Percentiles rank a stretch among this genome's conserved stretches.
phyloP scores from a whole-genome alignment of 2,329 filamentous ascomycete species.

The Kalaharituber pfeilii region DNA sequence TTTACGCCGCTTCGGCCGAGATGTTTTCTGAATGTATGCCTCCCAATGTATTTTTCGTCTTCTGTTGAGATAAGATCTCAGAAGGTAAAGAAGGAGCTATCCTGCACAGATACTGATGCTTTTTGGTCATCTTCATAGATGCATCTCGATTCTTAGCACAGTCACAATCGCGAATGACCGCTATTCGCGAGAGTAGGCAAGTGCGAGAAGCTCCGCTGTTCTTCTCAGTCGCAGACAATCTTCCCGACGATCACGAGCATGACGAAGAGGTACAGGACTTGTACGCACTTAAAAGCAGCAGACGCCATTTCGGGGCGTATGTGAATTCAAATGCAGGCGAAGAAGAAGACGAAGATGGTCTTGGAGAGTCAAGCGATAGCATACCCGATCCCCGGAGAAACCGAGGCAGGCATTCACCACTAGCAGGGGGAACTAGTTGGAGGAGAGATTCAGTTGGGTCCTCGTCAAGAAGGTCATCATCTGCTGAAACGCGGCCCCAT shows the following conservation, averaged over 20 bases:
- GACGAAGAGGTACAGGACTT: constrained; percentile 86
- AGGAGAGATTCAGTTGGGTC: constrained; percentile 25
- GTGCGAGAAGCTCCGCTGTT: constrained; percentile 60
- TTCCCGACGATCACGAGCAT: constrained; percentile 81
- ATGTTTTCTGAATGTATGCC: constrained; percentile 86
- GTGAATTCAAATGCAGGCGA: constrained; percentile 34
- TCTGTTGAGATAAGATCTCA: neutral
- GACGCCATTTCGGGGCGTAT: constrained; percentile 49
- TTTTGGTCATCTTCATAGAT: constrained; percentile 43
- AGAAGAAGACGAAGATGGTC: constrained; percentile 33
- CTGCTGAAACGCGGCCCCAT: no score
- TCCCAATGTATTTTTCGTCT: constrained; percentile 8
- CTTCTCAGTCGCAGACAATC: constrained; percentile 76
- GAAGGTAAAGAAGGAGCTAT: neutral
- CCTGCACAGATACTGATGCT: neutral
- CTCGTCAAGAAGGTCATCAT: neutral
- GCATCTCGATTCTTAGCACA: constrained; percentile 91
- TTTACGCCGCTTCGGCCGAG: constrained; percentile 9
- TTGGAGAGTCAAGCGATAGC: constrained; percentile 31
- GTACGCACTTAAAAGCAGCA: constrained; percentile 75
- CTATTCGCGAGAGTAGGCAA: constrained; percentile 25
- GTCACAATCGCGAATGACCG: constrained; percentile 68
- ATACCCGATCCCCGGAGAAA: constrained; percentile 25
- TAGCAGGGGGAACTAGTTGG: constrained; percentile 15
- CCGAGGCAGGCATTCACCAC: constrained; percentile 15